Conservation (phyloP, 768 basidiomycete species). For the Clitopilus hobsonii region DNA sequence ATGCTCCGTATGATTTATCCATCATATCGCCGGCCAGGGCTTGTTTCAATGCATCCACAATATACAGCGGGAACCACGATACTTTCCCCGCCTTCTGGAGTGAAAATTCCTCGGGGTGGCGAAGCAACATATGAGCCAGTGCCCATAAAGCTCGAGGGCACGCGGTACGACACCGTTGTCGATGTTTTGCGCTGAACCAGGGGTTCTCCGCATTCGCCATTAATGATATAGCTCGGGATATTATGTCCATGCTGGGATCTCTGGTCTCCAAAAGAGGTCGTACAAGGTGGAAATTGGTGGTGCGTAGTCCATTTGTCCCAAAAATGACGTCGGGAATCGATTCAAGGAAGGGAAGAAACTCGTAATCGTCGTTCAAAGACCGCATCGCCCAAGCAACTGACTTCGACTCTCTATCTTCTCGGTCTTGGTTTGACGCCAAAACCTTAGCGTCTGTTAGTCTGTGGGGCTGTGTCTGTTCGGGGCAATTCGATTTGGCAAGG, state of each 20-base stretch:
- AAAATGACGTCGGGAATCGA: slow-evolving; percentile 5
- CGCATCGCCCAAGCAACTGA: slow-evolving; percentile 31
- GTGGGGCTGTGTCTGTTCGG: slow-evolving; percentile 1
- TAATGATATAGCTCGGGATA: neutral
- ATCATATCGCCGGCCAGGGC: neutral
- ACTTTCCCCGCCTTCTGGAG: neutral
- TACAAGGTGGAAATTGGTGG: neutral
- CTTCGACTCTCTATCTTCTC: slow-evolving; percentile 27
- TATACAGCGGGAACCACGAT: neutral
- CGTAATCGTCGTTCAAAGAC: slow-evolving; percentile 23
- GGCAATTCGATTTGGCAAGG: slow-evolving; percentile 22
- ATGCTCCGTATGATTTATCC: neutral
- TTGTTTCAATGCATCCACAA: neutral
- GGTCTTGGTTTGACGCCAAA: neutral
- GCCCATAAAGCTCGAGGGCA: neutral
- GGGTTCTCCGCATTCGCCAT: neutral
- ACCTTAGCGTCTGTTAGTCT: neutral
- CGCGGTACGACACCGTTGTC: neutral
- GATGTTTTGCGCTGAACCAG: neutral
- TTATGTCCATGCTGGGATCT: neutral
- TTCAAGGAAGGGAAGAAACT: slow-evolving; percentile 29
- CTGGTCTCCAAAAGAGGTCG: neutral
- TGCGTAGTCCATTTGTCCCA: neutral
- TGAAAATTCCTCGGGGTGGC: neutral
- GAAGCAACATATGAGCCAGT: neutral